These are phyloP conservation scores for Tieghemostelium lacteum DNA, from an alignment of 78 protist genomes.

Conservation along the genomic window DNA sequence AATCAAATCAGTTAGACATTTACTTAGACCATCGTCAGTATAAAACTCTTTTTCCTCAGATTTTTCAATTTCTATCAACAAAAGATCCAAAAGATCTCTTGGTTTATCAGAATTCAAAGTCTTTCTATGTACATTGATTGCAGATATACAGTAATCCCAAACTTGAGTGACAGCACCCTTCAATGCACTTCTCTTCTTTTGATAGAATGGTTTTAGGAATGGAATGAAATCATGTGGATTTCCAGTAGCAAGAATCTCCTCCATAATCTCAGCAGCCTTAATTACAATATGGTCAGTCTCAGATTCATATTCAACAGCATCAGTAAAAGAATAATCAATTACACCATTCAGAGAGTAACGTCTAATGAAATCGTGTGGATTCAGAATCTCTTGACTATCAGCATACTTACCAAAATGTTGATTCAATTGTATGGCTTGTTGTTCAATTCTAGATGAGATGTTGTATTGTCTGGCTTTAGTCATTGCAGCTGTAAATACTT, in stretches of 20 bases:
- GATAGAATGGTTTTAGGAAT: slow-evolving; percentile 51
- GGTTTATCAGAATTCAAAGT: slow-evolving; percentile 46
- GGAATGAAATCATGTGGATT: slow-evolving; percentile 76
- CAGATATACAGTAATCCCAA: slow-evolving; percentile 53
- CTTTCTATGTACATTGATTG: slow-evolving; percentile 50
- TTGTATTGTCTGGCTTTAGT: slow-evolving; percentile 52
- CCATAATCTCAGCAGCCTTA: slow-evolving; percentile 77
- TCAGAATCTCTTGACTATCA: slow-evolving; percentile 19
- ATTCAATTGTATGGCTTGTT: slow-evolving; percentile 54
- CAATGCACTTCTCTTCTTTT: slow-evolving; percentile 17
- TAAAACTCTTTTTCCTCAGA: slow-evolving; percentile 39
- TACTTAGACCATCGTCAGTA: slow-evolving; percentile 27
- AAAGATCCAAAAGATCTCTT: slow-evolving; percentile 48
- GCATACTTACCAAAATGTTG: slow-evolving; percentile 39
- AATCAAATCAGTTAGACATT: slow-evolving; percentile 67
- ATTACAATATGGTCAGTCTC: slow-evolving; percentile 62
- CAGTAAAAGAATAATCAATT: slow-evolving; percentile 67
- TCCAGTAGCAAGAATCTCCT: slow-evolving; percentile 66
- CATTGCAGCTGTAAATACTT: slow-evolving; percentile 47
- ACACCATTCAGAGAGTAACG: slow-evolving; percentile 75
- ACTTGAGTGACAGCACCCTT: slow-evolving; percentile 60
- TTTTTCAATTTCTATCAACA: slow-evolving; percentile 58
- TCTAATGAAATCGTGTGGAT: slow-evolving; percentile 72
- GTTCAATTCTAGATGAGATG: slow-evolving; percentile 63
- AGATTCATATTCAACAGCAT: slow-evolving; percentile 58